Conservation (phyloP, 768 basidiomycete species). For the Botryobasidium botryosum region DNA sequence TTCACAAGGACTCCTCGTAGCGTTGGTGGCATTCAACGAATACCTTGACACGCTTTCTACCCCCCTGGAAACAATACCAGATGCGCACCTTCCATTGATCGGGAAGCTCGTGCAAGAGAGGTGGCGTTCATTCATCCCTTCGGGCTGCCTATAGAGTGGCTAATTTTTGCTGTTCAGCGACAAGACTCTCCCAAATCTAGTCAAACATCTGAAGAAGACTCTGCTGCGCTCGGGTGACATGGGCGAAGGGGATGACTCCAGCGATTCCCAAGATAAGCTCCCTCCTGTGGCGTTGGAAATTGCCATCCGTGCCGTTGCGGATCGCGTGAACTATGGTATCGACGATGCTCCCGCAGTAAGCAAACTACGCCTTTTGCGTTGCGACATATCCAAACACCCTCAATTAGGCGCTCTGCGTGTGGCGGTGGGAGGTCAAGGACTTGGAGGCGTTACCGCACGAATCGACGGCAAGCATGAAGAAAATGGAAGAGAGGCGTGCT, state of each 20-base stretch:
- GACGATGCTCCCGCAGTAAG: slow-evolving; percentile 26
- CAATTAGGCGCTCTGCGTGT: slow-evolving; percentile 42
- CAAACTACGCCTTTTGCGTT: slow-evolving; percentile 12
- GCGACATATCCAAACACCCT: slow-evolving; percentile 27
- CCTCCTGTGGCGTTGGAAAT: slow-evolving; percentile 37
- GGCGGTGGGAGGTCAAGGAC: slow-evolving; percentile 76
- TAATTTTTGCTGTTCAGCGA: slow-evolving; percentile 37
- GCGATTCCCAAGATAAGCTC: slow-evolving; percentile 26
- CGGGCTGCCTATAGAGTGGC: background rate
- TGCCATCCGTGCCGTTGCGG: slow-evolving; percentile 44
- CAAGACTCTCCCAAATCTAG: slow-evolving; percentile 42
- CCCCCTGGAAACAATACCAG: slow-evolving; percentile 42
- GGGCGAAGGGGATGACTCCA: slow-evolving; percentile 6
- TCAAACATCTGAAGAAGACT: slow-evolving; percentile 51
- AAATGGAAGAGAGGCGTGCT: slow-evolving; percentile 27
- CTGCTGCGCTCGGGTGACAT: slow-evolving; percentile 39
- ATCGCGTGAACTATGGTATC: slow-evolving; percentile 68
- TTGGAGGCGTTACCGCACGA: slow-evolving; percentile 48
- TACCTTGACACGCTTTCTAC: slow-evolving; percentile 45
- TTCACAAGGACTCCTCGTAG: slow-evolving; percentile 8
- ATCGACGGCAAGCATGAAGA: slow-evolving; percentile 26
- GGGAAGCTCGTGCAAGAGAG: slow-evolving; percentile 78
- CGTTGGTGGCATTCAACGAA: slow-evolving; percentile 14
- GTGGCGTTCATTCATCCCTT: slow-evolving; percentile 23
- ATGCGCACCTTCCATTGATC: slow-evolving; percentile 54